Conservation (phyloP, 2,329 filamentous ascomycete genomes). For the Microsporum audouinii region DNA sequence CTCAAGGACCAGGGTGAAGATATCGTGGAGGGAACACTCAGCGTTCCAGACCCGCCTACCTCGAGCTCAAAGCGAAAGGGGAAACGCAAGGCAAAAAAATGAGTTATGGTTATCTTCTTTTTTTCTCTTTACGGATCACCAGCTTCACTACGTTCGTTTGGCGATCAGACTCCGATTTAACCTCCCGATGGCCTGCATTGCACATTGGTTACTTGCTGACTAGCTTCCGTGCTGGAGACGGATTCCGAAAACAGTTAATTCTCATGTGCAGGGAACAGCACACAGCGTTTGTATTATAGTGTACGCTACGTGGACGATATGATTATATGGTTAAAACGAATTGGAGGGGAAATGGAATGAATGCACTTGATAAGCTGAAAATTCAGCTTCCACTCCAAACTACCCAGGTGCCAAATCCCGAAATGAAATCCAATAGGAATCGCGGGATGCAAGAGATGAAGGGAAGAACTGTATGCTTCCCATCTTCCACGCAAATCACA, state of each 20-base stretch:
- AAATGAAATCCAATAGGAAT: not conserved
- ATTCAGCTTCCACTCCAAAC: not conserved
- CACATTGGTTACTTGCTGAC: not conserved
- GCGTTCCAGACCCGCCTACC: slow-evolving; percentile 44
- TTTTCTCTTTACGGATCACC: not conserved
- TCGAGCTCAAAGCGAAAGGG: slow-evolving; percentile 43
- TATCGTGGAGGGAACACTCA: slow-evolving; percentile 60
- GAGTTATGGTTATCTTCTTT: not conserved
- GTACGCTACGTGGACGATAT: not conserved
- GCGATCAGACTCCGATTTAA: not conserved
- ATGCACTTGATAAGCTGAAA: not conserved
- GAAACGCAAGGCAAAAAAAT: slow-evolving; percentile 20
- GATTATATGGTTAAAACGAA: not conserved
- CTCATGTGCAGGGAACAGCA: not conserved
- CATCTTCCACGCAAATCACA: not conserved
- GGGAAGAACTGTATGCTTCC: not conserved
- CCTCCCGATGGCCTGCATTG: not conserved
- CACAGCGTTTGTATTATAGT: not conserved
- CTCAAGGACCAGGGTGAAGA: slow-evolving; percentile 62
- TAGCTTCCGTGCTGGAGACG: not conserved
- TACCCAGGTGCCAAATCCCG: not conserved
- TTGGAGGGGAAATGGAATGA: not conserved
- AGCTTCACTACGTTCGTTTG: not conserved
- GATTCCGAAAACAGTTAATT: not conserved
- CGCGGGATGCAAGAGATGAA: not conserved